phyloP scores from a whole-genome alignment of 116 monocot genomes.

The Papilionanthe hybrid region DNA sequence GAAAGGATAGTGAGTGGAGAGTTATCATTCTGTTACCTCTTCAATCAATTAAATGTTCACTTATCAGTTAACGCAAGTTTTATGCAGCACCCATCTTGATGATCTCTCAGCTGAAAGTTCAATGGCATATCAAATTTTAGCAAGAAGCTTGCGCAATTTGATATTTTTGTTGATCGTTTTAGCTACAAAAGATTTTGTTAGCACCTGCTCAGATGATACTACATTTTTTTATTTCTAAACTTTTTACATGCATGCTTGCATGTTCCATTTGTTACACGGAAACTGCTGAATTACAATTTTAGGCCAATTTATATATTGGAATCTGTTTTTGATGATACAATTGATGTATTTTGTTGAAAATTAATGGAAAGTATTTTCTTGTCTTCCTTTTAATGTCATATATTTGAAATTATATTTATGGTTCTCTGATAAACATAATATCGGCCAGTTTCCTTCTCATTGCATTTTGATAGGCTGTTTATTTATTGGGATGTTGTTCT shows the following conservation, averaged over 20 bases:
- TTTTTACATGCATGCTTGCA: neutral
- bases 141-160: neutral
- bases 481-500: neutral
- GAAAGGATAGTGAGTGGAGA: neutral
- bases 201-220: neutral
- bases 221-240: conserved; percentile 2
- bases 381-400: neutral
- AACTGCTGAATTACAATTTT: neutral
- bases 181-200: neutral
- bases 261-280: neutral
- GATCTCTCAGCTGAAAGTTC: neutral
- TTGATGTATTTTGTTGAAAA: neutral
- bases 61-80: neutral
- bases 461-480: neutral
- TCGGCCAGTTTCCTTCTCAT: neutral
- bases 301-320: neutral
- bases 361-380: neutral
- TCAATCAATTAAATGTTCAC: neutral
- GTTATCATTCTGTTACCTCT: neutral
- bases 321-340: neutral
- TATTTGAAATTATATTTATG: neutral
- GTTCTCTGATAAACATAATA: neutral
- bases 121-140: neutral
- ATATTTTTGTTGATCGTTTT: neutral
- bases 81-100: neutral